Conservation (phyloP, 306 rosid species). For the Mimosa bimucronata region DNA sequence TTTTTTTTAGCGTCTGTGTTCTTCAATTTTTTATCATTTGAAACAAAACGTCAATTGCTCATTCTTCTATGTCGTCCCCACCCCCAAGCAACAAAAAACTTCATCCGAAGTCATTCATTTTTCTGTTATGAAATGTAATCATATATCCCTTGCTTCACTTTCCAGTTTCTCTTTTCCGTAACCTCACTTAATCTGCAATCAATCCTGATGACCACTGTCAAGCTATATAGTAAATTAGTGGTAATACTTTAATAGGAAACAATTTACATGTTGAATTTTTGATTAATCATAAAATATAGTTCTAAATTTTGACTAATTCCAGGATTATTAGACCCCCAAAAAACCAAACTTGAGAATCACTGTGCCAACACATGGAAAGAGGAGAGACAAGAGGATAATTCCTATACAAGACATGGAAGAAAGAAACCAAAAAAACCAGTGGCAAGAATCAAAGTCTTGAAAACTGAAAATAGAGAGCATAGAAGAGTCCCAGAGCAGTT, state of each 20-base stretch:
- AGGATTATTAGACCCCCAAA: background rate
- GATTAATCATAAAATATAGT: background rate
- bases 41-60: background rate
- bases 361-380: background rate
- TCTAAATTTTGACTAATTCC: background rate
- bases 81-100: background rate
- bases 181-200: background rate
- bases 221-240: background rate
- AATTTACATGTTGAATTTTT: background rate
- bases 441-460: conserved; percentile 28
- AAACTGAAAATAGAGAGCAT: conserved; percentile 36
- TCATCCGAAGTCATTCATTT: background rate
- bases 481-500: conserved; percentile 36
- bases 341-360: background rate
- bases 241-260: background rate
- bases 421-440: conserved; percentile 25
- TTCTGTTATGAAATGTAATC: background rate
- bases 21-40: background rate
- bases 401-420: conserved; percentile 27
- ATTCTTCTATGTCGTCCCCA: background rate
- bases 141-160: background rate
- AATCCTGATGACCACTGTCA: background rate
- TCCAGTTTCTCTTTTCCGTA: background rate
- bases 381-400: background rate
- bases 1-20: background rate